Evolutionary conservation across 306 rosid species (phyloP).

Genomic region (Cucurbita moschata): DNA sequence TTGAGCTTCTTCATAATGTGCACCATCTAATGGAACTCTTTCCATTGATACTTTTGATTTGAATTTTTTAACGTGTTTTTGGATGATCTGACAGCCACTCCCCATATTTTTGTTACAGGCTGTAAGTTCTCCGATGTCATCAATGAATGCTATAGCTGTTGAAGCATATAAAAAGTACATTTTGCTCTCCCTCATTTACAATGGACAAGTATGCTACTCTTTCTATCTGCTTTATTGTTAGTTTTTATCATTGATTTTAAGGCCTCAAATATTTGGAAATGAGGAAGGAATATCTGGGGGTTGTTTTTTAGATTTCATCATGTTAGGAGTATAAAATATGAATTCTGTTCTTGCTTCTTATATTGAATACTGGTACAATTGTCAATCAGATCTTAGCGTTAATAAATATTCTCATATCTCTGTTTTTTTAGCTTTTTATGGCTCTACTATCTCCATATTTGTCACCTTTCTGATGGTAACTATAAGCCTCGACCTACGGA

Average conservation of each 20-base stretch:
- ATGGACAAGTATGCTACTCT: constrained; percentile 55
- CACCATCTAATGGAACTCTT: constrained; percentile 11
- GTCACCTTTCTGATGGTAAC: not conserved
- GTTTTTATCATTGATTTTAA: not conserved
- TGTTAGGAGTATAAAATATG: not conserved
- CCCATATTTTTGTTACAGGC: constrained; percentile 38
- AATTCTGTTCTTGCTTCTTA: not conserved
- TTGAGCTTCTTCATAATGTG: constrained; percentile 93
- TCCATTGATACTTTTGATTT: not conserved
- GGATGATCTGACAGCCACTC: not conserved
- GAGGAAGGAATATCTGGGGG: not conserved
- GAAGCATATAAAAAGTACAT: constrained; percentile 90
- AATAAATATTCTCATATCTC: not conserved
- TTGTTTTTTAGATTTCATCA: not conserved
- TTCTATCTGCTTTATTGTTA: not conserved
- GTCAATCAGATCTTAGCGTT: not conserved
- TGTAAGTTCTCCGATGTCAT: constrained; percentile 85
- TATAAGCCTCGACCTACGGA: not conserved
- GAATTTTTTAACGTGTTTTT: constrained; percentile 2
- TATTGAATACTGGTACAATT: not conserved
- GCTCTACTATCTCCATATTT: not conserved
- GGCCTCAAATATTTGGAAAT: not conserved
- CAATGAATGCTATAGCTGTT: constrained; percentile 62
- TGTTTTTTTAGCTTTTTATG: not conserved
- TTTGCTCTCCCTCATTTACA: constrained; percentile 72